A percentile compares a stretch with the other conserved stretches of the same genome.
Conservation (phyloP, 2,329 filamentous ascomycete species). For the Diaporthe sp. region DNA sequence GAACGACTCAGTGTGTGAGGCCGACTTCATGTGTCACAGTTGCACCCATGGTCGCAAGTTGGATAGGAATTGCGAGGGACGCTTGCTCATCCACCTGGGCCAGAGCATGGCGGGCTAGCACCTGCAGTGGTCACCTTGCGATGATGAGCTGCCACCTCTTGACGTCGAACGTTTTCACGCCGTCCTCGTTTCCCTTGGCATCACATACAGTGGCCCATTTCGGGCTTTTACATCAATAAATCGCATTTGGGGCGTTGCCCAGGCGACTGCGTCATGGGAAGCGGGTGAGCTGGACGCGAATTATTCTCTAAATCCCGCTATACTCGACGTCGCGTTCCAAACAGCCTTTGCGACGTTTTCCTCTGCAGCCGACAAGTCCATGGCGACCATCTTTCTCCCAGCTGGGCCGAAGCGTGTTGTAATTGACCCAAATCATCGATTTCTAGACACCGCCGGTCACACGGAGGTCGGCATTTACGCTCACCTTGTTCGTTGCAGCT, state of each 20-base stretch:
- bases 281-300: too few species aligned
- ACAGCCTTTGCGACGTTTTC: background rate
- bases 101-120: too few species aligned
- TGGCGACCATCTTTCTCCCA: background rate
- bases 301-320: background rate
- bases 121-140: too few species aligned
- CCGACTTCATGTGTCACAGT: background rate
- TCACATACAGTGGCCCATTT: background rate
- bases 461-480: too few species aligned
- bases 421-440: background rate
- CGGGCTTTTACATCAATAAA: background rate
- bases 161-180: background rate
- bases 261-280: background rate
- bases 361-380: background rate
- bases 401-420: background rate
- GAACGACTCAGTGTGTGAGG: background rate
- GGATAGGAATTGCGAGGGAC: conserved; percentile 36
- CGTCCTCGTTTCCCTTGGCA: background rate
- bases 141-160: background rate
- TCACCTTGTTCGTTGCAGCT: too few species aligned
- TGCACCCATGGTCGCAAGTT: background rate
- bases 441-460: too few species aligned
- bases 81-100: background rate
- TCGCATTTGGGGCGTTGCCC: background rate
- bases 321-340: background rate